phyloP scores from a whole-genome alignment of 1,284 basidiomycete genomes.

The Ceratobasidium sp. region DNA sequence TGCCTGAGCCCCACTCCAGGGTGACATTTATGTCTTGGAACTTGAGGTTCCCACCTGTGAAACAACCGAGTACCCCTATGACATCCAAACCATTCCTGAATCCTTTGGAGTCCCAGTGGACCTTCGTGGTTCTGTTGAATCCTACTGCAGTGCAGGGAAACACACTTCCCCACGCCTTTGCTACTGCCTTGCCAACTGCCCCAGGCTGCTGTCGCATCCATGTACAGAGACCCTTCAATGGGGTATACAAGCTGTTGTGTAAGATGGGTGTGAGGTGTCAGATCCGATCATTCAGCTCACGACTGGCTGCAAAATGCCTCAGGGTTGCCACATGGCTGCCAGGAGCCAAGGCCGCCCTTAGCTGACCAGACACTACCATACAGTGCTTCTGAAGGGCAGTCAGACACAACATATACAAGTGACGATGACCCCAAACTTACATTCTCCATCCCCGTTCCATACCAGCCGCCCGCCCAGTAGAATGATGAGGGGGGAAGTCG shows the following conservation, averaged over 20 bases:
- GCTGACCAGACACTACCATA: too few relatives aligned
- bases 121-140: not conserved
- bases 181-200: not conserved
- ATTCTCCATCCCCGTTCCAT: too few relatives aligned
- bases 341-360: too few relatives aligned
- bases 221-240: not conserved
- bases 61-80: constrained; percentile 1
- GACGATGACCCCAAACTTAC: too few relatives aligned
- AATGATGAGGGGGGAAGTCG: too few relatives aligned
- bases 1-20: constrained; percentile 9
- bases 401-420: too few relatives aligned
- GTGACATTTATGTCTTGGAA: constrained; percentile 6
- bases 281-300: not conserved
- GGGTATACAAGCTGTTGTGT: not conserved
- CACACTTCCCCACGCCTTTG: constrained; percentile 6
- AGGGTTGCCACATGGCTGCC: too few relatives aligned
- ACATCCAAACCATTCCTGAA: constrained; percentile 4
- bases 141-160: constrained; percentile 10
- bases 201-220: constrained; percentile 1
- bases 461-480: too few relatives aligned
- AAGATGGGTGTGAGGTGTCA: constrained; percentile 1
- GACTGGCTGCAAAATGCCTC: constrained; percentile 2
- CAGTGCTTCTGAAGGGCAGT: too few relatives aligned
- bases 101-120: not conserved
- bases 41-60: not conserved